Evolutionary conservation across 2,329 filamentous ascomycete genomes (phyloP).

Genomic region (Penicillium crustosum): DNA sequence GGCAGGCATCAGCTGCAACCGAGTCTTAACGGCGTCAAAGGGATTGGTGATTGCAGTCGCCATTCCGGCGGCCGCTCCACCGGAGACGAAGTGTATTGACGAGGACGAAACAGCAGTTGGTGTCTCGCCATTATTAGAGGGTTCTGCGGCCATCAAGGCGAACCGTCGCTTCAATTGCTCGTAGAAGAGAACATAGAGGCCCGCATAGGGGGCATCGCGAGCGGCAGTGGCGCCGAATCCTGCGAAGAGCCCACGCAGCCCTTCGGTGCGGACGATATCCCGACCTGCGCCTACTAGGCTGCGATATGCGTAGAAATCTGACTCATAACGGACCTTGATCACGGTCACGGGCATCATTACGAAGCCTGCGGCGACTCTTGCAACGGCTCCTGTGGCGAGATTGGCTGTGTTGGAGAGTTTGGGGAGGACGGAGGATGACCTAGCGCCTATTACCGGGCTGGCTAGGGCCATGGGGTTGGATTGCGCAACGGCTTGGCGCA

Average conservation of each 20-base stretch:
- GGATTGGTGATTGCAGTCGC: conserved; percentile 92
- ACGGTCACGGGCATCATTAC: conserved; percentile 94
- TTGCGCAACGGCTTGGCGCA: conserved; percentile 66
- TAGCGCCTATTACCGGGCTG: conserved; percentile 28
- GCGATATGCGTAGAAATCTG: conserved; percentile 77
- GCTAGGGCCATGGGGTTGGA: conserved; percentile 42
- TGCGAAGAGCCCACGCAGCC: conserved; percentile 81
- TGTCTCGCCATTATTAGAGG: conserved; percentile 18
- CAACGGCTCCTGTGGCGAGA: conserved; percentile 77
- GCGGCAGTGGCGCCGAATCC: conserved; percentile 93
- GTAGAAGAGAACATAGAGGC: conserved; percentile 91
- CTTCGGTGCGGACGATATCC: conserved; percentile 73
- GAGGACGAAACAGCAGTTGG: conserved; percentile 31
- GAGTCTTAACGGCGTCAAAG: conserved; percentile 93
- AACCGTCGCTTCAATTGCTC: conserved; percentile 56
- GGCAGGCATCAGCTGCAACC: conserved; percentile 83
- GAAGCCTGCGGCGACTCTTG: conserved; percentile 82
- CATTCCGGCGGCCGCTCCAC: conserved; percentile 73
- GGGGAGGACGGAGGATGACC: conserved; percentile 70
- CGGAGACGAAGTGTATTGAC: conserved; percentile 81
- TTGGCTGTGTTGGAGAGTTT: conserved; percentile 83
- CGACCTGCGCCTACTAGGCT: conserved; percentile 70
- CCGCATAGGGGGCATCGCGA: conserved; percentile 93
- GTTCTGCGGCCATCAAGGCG: conserved; percentile 23
- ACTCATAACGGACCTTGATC: conserved; percentile 95